Base-by-base conservation (phyloP, 345 rosid species). In the Citrus cavaleriei region DNA sequence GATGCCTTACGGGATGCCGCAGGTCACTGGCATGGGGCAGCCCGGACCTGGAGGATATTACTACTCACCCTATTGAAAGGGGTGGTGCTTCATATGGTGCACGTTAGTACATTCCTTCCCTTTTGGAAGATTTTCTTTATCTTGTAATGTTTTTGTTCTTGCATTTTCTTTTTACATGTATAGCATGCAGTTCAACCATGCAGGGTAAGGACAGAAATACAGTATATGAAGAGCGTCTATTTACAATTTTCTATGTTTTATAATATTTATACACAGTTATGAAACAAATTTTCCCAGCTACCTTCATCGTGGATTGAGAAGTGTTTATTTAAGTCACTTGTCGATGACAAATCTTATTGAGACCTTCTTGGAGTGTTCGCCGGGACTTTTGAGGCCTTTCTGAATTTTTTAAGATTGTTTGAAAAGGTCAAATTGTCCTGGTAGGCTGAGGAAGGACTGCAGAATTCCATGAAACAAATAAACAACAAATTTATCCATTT, bases 1-100 rank as follows among this genome's bases (percentile, higher is more conserved):
- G 73, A 87, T 87, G 89, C 89, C 88, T 71, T 90, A 93, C 10
- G 93, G 97, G 7, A 86, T 93, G 93, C 92, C 91, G 19, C 92
- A 84, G 10, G 79, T 74, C 34, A 74, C 63, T 68, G 88, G 88
- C 14, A 83, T 80, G 86, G 87, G 84, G 67, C 87, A 81, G 10
- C 89, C 88, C 3, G 51, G 51, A 46, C 51, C 51, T 2, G 82
- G 83, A 51, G 92, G 91, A 72, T 86, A 86, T 81, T 87, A 87
- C 84, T 84, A 86, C 76, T 75, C 84, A 6, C 85, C 87, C 67
- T 82, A 77, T 73, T 85, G 84, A 88, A 32, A 34, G 10, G 70
- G n/a, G 5, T 24, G 34, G 7, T 32, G 34, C 37, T 22, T 16
- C 68, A 22, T 4, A 35, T 24, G 66, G 22, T 28, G 72, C 67